These are phyloP conservation scores for Escovopsis sp. DNA, from an alignment of 2,329 filamentous ascomycete species.

Conservation along the genomic window DNA sequence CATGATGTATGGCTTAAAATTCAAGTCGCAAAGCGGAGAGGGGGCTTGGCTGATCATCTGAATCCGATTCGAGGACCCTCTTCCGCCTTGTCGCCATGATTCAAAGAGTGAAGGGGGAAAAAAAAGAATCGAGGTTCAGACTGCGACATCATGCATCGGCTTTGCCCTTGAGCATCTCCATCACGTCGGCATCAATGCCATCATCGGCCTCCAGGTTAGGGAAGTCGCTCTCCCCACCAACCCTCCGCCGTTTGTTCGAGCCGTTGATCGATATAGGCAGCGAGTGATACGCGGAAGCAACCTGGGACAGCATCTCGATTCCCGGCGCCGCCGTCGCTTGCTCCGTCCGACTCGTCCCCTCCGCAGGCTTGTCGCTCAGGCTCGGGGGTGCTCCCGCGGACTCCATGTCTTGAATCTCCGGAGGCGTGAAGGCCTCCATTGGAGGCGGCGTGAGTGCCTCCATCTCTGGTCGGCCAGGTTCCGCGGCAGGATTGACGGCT, in stretches of 20 bases:
- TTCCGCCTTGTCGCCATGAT: no score
- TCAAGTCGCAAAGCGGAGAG: no score
- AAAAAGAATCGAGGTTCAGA: neutral
- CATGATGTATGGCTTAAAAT: no score
- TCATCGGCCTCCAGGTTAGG: constrained; percentile 40
- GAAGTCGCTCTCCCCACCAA: constrained; percentile 37
- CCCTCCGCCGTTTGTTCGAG: constrained; percentile 40
- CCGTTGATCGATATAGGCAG: constrained; percentile 36
- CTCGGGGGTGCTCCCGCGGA: constrained; percentile 10
- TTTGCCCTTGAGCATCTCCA: constrained; percentile 35
- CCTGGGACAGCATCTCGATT: constrained; percentile 25
- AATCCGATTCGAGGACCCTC: no score
- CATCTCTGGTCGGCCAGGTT: constrained; percentile 62
- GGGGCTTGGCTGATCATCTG: no score
- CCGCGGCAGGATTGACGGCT: constrained; percentile 32
- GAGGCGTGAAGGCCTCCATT: constrained; percentile 26
- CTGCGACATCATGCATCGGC: neutral
- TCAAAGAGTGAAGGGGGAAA: no score
- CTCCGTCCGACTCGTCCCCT: constrained; percentile 8
- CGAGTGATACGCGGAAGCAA: constrained; percentile 32
- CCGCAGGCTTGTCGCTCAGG: constrained; percentile 2
- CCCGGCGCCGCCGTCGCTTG: constrained; percentile 12
- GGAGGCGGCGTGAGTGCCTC: constrained; percentile 78
- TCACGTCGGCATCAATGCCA: constrained; percentile 42
- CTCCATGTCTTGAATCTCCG: neutral